Evolutionary conservation across 495 filamentous ascomycete species (phyloP).

Genomic region (Schizothecium vesticola): DNA sequence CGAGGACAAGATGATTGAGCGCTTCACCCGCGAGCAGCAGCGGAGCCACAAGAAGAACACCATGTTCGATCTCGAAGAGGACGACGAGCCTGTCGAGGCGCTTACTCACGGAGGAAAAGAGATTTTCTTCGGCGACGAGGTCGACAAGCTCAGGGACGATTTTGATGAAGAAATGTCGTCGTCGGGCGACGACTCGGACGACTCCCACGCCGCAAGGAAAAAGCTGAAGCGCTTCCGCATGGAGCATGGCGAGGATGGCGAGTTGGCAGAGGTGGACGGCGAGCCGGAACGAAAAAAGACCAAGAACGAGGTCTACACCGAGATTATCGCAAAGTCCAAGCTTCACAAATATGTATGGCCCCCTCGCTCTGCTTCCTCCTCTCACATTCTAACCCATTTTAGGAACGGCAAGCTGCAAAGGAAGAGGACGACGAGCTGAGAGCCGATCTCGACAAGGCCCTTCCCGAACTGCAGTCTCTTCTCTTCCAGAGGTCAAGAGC

Average conservation of each 20-base stretch:
- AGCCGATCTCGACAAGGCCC: constrained; percentile 52
- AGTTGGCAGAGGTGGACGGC: constrained; percentile 36
- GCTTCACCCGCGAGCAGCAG: constrained; percentile 82
- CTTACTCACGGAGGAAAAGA: constrained; percentile 82
- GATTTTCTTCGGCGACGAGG: constrained; percentile 50
- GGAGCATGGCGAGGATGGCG: constrained; percentile 36
- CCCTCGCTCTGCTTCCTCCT: not conserved
- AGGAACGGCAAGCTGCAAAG: constrained; percentile 73
- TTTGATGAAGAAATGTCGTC: constrained; percentile 61
- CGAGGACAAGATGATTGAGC: constrained; percentile 86
- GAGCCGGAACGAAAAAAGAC: constrained; percentile 79
- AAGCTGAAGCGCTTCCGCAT: constrained; percentile 55
- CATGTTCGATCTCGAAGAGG: constrained; percentile 87
- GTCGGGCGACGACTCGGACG: constrained; percentile 52
- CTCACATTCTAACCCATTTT: not conserved
- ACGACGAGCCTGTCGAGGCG: constrained; percentile 62
- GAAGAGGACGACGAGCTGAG: constrained; percentile 88
- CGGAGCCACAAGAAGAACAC: constrained; percentile 61
- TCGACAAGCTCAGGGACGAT: constrained; percentile 52
- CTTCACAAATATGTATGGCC: constrained; percentile 72
- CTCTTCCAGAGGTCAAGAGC: constrained; percentile 41
- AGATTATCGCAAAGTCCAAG: constrained; percentile 96
- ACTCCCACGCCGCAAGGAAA: constrained; percentile 41
- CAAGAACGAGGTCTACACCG: constrained; percentile 93
- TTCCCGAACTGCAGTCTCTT: constrained; percentile 72